Conservation (phyloP, 176 grass and related monocot genomes). For the Oryza glaberrima region DNA sequence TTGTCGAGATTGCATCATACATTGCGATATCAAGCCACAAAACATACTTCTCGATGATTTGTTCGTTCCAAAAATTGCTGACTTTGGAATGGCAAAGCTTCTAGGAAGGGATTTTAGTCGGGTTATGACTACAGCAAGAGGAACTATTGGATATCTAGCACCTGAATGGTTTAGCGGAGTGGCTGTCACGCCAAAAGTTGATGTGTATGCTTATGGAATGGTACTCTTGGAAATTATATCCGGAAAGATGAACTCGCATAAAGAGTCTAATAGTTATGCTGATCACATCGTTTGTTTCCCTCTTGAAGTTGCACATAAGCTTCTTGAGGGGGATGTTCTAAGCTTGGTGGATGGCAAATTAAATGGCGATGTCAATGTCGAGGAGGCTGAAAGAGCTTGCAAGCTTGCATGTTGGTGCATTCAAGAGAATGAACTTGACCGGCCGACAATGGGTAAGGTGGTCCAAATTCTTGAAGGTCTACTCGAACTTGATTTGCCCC, state of each 20-base stretch:
- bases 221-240: conserved; percentile 21
- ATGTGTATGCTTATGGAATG: conserved; percentile 25
- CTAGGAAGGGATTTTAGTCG: conserved; percentile 15
- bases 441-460: conserved; percentile 44
- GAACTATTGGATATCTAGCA: conserved; percentile 30
- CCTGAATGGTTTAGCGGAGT: conserved; percentile 26
- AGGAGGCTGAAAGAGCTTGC: conserved; percentile 38
- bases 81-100: conserved; percentile 35
- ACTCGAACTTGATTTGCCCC: conserved; percentile 31
- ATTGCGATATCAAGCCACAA: conserved; percentile 19
- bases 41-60: conserved; percentile 12
- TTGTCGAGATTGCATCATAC: conserved; percentile 18
- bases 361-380: conserved; percentile 2
- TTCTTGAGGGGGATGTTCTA: not conserved
- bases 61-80: conserved; percentile 7
- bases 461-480: conserved; percentile 50
- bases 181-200: conserved; percentile 13
- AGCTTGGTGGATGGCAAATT: conserved; percentile 27
- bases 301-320: not conserved
- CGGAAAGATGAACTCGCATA: not conserved
- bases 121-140: conserved; percentile 10
- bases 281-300: not conserved
- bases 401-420: conserved; percentile 56
- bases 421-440: conserved; percentile 38
- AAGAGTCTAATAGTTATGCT: not conserved